Evolutionary conservation across 169 alveolate genomes (phyloP), one percentile per base, ranked within the genome.

Genomic region (Blepharisma undulans): DNA sequence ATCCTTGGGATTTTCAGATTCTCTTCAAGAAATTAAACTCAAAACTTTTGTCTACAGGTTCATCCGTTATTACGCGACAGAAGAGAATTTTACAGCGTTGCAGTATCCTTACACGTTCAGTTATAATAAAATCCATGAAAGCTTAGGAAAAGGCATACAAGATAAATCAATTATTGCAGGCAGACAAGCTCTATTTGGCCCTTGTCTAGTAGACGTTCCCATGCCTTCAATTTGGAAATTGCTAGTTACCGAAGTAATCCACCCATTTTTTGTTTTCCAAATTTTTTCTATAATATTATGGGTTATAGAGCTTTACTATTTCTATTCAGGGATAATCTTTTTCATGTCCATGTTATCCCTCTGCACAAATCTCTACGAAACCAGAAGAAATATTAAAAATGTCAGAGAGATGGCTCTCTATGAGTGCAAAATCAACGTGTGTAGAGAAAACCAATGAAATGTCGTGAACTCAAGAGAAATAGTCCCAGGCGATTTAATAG

Each of bases 401-500:
- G 85, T 95, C 8, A 72, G 87, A 27, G 90, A 94, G 76, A 88
- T 95, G 72, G 94, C 96, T 12, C 77, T 76, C 72, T 88, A 79
- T 61, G 91, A 92, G 61, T 81, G 94, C 27, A 84, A 87, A 76
- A 86, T 87, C 22, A 76, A 87, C 4, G 92, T 87, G 66, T 76
- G 72, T 30, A 84, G 92, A 66, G 79, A 91, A 61, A 93, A 92
- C 5, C 59, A 80, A 32, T 22, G 66, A 27, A 80, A 84, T 22
- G 34, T 33, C 59, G 22, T 94, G 25, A 27, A 34, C 6, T 84
- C 93, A 72, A 61, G 88, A 33, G 97, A 94, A 34, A 93, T 97
- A 34, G 98, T 96, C 7, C 98, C 98, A 32, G 98, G 98, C 8
- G 98, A 97, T 84, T 89, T 95, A 33, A 81, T 96, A 21, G 92